A percentile compares a stretch with the other conserved stretches of the same genome.
phyloP scores from a whole-genome alignment of 1,139 yeast genomes.

The Sugiyamaella sp. region DNA sequence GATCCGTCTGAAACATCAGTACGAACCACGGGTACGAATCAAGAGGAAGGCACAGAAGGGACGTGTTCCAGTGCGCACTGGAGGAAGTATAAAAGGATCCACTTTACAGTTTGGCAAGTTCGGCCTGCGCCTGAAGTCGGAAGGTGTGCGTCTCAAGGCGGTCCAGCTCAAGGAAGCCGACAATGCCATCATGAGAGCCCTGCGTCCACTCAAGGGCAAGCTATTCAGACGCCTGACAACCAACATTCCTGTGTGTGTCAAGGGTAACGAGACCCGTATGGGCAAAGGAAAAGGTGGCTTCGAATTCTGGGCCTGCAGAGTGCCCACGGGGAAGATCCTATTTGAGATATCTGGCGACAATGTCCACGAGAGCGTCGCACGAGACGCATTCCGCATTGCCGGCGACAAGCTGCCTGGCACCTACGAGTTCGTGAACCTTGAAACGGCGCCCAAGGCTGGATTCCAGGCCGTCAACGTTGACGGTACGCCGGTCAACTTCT shows the following conservation, averaged over 20 bases:
- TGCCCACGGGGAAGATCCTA: slow-evolving; percentile 91
- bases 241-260: slow-evolving; percentile 87
- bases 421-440: slow-evolving; percentile 78
- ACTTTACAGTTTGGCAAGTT: slow-evolving; percentile 76
- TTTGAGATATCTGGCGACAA: slow-evolving; percentile 81
- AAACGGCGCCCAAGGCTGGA: slow-evolving; percentile 73
- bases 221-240: slow-evolving; percentile 82
- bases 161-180: slow-evolving; percentile 92
- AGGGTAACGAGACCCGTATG: slow-evolving; percentile 99
- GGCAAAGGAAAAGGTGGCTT: slow-evolving; percentile 99
- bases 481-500: slow-evolving; percentile 55
- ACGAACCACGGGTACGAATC: slow-evolving; percentile 74
- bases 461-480: slow-evolving; percentile 48
- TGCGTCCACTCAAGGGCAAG: slow-evolving; percentile 70
- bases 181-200: slow-evolving; percentile 75
- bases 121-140: slow-evolving; percentile 85
- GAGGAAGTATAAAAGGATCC: slow-evolving; percentile 92
- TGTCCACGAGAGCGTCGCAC: slow-evolving; percentile 86
- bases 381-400: slow-evolving; percentile 90
- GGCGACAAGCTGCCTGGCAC: slow-evolving; percentile 91
- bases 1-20: slow-evolving; percentile 73
- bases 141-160: slow-evolving; percentile 87
- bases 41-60: slow-evolving; percentile 90
- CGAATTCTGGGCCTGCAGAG: slow-evolving; percentile 96
- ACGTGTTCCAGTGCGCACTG: slow-evolving; percentile 89